These are phyloP conservation scores for Centella asiatica DNA, from an alignment of 129 eudicot species.

Conservation along the genomic window DNA sequence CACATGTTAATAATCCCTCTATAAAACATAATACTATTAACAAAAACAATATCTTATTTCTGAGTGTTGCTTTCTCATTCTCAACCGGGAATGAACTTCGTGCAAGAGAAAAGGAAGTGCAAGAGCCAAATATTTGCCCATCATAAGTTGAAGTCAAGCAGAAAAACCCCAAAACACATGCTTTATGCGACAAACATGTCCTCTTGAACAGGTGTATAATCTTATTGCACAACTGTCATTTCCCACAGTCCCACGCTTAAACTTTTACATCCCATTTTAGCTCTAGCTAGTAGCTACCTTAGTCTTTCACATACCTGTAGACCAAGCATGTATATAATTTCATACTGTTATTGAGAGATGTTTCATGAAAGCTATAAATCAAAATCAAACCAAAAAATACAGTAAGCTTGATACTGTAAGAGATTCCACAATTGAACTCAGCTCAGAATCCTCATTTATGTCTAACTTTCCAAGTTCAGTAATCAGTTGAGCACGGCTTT, in stretches of 20 bases:
- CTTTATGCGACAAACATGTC: too few species aligned
- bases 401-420: slow-evolving; percentile 51
- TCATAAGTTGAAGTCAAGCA: not conserved
- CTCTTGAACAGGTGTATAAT: too few species aligned
- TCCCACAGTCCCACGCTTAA: too few species aligned
- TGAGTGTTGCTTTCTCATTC: not conserved
- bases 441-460: slow-evolving; percentile 32
- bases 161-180: too few species aligned
- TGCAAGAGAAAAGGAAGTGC: not conserved
- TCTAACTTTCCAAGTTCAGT: slow-evolving; percentile 43
- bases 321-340: not conserved
- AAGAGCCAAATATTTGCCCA: not conserved
- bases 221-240: too few species aligned
- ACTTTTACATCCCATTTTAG: too few species aligned
- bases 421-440: slow-evolving; percentile 45
- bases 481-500: slow-evolving; percentile 69
- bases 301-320: not conserved
- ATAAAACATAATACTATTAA: not conserved
- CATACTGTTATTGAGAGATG: not conserved
- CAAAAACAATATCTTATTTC: too few species aligned
- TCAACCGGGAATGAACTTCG: not conserved
- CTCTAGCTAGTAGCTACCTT: not conserved
- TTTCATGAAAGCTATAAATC: not conserved
- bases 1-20: too few species aligned
- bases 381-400: not conserved